Percentiles rank a stretch among this genome's conserved stretches.
phyloP scores from a whole-genome alignment of 345 rosid species.

The Eucalyptus marginata region DNA sequence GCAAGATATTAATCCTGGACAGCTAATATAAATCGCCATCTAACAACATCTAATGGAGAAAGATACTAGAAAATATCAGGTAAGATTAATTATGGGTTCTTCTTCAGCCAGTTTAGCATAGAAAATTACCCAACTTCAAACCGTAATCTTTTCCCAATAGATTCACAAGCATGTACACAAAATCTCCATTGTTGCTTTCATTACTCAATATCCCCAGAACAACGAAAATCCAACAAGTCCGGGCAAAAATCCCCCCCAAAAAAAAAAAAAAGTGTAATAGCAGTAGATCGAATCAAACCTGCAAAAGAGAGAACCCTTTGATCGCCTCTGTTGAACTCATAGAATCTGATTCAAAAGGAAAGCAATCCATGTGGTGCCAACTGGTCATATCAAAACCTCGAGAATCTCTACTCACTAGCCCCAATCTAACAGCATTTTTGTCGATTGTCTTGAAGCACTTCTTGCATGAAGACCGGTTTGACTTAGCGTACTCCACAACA shows the following conservation, averaged over 20 bases:
- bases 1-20: neutral
- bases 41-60: neutral
- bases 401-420: constrained; percentile 43
- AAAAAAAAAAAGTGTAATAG: neutral
- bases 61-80: neutral
- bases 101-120: neutral
- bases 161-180: neutral
- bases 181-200: neutral
- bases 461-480: constrained; percentile 72
- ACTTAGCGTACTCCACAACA: constrained; percentile 78
- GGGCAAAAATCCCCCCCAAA: neutral
- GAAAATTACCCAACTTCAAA: neutral
- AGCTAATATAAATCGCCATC: neutral
- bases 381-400: constrained; percentile 63
- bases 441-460: constrained; percentile 45
- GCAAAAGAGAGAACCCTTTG: constrained; percentile 43
- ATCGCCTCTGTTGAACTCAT: constrained; percentile 30
- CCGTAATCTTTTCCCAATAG: neutral
- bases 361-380: constrained; percentile 77
- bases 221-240: neutral
- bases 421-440: constrained; percentile 43
- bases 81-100: neutral
- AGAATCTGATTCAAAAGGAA: constrained; percentile 16
- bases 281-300: constrained; percentile 22
- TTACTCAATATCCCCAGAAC: neutral